phyloP scores from a whole-genome alignment of 345 rosid genomes.

The Arabidopsis arenosa region DNA sequence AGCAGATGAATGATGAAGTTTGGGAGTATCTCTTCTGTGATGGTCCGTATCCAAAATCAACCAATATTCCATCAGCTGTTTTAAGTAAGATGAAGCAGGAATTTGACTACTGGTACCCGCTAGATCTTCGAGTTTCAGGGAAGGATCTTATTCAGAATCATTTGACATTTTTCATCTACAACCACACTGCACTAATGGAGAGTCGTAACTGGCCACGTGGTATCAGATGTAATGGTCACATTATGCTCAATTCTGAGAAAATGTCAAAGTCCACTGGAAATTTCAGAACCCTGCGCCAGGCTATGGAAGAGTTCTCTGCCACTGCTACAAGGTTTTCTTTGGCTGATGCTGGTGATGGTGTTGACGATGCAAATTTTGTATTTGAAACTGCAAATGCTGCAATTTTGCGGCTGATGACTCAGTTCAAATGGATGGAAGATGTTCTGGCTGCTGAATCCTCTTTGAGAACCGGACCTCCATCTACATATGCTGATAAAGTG shows the following conservation, averaged over 20 bases:
- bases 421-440: conserved; percentile 94
- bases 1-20: conserved; percentile 85
- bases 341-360: no score
- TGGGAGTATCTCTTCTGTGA: conserved; percentile 89
- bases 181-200: no score
- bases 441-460: conserved; percentile 68
- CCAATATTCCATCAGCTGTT: conserved; percentile 57
- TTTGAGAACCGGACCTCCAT: conserved; percentile 70
- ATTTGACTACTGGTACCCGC: conserved; percentile 97
- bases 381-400: conserved; percentile 93
- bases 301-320: no score
- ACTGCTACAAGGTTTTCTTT: no score
- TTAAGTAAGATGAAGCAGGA: conserved; percentile 91
- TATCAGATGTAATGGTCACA: no score
- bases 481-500: conserved; percentile 83
- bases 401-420: conserved; percentile 83
- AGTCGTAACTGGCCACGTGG: no score
- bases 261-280: no score
- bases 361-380: conserved; percentile 57
- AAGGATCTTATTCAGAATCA: conserved; percentile 60
- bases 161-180: no score
- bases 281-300: no score
- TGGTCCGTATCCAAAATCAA: conserved; percentile 68
- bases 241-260: no score
- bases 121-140: conserved; percentile 94